Base-by-base conservation (phyloP, 2,329 filamentous ascomycete species). In the Coleophoma cylindrospora region DNA sequence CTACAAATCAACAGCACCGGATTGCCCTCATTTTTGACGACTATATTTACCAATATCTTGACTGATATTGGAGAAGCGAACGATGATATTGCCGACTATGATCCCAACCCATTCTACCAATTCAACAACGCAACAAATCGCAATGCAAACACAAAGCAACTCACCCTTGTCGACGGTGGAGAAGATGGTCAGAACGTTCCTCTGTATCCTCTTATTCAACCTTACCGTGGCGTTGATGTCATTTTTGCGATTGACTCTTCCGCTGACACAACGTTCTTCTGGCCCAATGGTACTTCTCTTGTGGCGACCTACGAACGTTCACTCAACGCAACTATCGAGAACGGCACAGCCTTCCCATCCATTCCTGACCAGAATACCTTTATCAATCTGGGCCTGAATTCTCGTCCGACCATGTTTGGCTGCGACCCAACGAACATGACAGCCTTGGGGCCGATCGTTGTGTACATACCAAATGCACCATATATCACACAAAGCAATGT, bases 381-480 rank as follows among this genome's bases (percentile, higher is more conserved):
- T 64, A 73, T 92, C 56, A 91, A 91, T 64, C 74, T 88, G 0
- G 85, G 86, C 3, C 71, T 92, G 6, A 92, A 91, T 74, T 79
- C 74, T 52, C 77, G 76, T 4, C 89, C 89, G 0, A 86, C 85
- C 1, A 91, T 94, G 74, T 94, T 94, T 64, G 89, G 89, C 41
- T 94, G 89, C 68, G 71, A 89, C 64, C 74, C 74, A 34, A 72
- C 72, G 47, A 89, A 91, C 67, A 74, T 80, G 45, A 83, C 82
- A 0, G 57, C 57, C 4, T 55, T 64, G 1, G 70, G 79, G 0
- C 90, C 91, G 0, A 69, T 96, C 1, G 73, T 96, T 54, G 88
- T 96, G 56, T 99, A 99, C 72, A 68, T 97, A 43, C 89, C 94
- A 51, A 95, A 94, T 64, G 77, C 84, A 19, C 91, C 91, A 1